These are phyloP conservation scores for Penicillium flavigenum DNA, from an alignment of 495 filamentous ascomycete genomes.

Conservation along the genomic window DNA sequence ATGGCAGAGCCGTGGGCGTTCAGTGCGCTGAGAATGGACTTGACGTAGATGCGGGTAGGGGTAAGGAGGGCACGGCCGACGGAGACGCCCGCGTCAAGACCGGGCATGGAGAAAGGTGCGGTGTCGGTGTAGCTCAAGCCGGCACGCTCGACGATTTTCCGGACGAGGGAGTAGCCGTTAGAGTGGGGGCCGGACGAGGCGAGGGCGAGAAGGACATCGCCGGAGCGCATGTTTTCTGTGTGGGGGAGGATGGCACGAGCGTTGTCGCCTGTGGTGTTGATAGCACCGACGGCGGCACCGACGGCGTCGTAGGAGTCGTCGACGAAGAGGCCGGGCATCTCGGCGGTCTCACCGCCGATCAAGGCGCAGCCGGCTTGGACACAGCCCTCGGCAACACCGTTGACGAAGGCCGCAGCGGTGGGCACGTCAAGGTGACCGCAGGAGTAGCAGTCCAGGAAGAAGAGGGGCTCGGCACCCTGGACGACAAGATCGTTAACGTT, in stretches of 20 bases:
- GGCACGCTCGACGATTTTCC: constrained; percentile 73
- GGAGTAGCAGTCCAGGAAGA: constrained; percentile 96
- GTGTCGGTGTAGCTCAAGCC: constrained; percentile 65
- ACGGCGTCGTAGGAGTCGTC: constrained; percentile 85
- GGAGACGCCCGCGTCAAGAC: constrained; percentile 34
- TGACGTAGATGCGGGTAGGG: constrained; percentile 81
- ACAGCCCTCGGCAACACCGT: constrained; percentile 84
- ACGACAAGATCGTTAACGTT: constrained; percentile 97
- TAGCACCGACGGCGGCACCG: constrained; percentile 81
- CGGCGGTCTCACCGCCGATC: constrained; percentile 92
- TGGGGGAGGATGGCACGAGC: constrained; percentile 67
- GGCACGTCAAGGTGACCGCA: constrained; percentile 78
- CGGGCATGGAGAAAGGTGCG: constrained; percentile 69
- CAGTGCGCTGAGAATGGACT: constrained; percentile 63
- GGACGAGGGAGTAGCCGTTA: constrained; percentile 92
- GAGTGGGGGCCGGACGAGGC: constrained; percentile 84
- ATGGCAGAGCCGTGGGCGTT: constrained; percentile 57
- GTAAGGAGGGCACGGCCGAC: constrained; percentile 75
- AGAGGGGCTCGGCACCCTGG: constrained; percentile 88
- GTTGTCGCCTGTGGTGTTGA: constrained; percentile 54
- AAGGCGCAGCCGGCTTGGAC: constrained; percentile 79
- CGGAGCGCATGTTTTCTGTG: constrained; percentile 68
- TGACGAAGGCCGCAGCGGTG: constrained; percentile 76
- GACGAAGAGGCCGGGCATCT: constrained; percentile 92
- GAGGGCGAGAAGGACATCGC: constrained; percentile 82